Evolutionary conservation across 2,329 filamentous ascomycete genomes (phyloP), one percentile per base, ranked within the genome.

Genomic region (Simplicillium aogashimaense): DNA sequence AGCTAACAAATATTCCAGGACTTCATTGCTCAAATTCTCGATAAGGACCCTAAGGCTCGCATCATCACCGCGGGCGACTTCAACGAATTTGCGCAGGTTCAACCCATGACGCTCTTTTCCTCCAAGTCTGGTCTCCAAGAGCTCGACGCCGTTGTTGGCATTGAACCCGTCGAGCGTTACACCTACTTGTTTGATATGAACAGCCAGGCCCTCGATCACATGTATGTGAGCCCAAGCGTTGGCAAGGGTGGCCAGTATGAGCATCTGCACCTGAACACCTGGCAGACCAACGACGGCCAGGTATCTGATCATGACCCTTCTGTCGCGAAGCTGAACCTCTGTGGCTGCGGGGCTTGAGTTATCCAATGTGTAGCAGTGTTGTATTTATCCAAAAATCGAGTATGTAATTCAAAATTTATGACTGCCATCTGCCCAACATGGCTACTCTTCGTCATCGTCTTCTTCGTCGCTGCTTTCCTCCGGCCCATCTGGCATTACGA

Each of bases 231-330:
- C 53, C 63, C 69, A 18, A 64, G 64, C 37, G 51, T 82, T 43
- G 62, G 60, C 18, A 53, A 53, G 20, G 53, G 57, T 4, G 59
- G 67, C 13, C 57, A 65, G 50, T 76, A 76, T 47, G 76, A 85
- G 65, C 81, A 86, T 57, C 53, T 86, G 18, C 82, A 86, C 60
- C 63, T 85, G 38, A 86, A 84, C 56, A 78, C 79, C 3, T 86
- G 82, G 81, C 69, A 74, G 37, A 59, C 65, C 25, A 69, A 59
- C 43, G 68, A 64, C 25, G 72, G 72, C 39, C 65, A 74, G 55
- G 70, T 75, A 16, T 80, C 73, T 38, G 81, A 86, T 54, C 82
- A 86, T 53, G 82, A 86, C 51, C 81, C 82, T 0, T 78, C 71
- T 35, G 72, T 86, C 13, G 80, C 74, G 3, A 65, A 61, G 57